Evolutionary conservation across 805 yeast genomes (phyloP).

Genomic region (Candida maltosa): DNA sequence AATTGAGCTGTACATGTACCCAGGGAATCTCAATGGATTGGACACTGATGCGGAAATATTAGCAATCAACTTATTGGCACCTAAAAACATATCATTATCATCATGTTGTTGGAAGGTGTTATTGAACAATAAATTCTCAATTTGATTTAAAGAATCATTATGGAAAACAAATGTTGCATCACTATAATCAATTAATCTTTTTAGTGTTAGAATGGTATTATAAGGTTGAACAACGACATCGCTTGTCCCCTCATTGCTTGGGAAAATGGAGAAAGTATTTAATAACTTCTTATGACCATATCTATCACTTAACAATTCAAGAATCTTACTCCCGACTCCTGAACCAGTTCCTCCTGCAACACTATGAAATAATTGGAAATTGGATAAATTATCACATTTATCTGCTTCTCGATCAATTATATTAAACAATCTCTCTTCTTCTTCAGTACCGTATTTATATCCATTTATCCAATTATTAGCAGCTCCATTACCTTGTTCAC

Average conservation of each 20-base stretch:
- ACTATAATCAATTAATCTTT: conserved; percentile 76
- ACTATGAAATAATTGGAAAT: conserved; percentile 87
- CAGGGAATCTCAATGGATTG: conserved; percentile 86
- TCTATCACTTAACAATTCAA: conserved; percentile 77
- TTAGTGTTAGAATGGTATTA: conserved; percentile 79
- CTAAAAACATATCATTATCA: conserved; percentile 70
- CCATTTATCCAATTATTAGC: conserved; percentile 97
- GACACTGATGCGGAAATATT: conserved; percentile 82
- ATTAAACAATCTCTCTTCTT: conserved; percentile 72
- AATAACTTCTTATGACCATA: conserved; percentile 75
- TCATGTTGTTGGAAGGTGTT: conserved; percentile 12
- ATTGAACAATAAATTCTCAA: conserved; percentile 50
- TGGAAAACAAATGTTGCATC: conserved; percentile 90
- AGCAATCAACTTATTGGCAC: conserved; percentile 82
- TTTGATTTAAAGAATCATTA: conserved; percentile 74
- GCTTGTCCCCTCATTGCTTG: conserved; percentile 69
- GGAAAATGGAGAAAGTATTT: conserved; percentile 85
- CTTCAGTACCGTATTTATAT: conserved; percentile 64
- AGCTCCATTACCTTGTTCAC: conserved; percentile 87
- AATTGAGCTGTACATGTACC: conserved; percentile 83
- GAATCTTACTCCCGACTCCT: conserved; percentile 81
- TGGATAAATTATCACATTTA: conserved; percentile 83
- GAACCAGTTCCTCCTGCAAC: conserved; percentile 99
- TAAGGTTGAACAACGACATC: conserved; percentile 99
- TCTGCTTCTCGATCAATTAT: conserved; percentile 89